Evolutionary conservation across 2,329 filamentous ascomycete species (phyloP).

Genomic region (Ascochyta pisi): DNA sequence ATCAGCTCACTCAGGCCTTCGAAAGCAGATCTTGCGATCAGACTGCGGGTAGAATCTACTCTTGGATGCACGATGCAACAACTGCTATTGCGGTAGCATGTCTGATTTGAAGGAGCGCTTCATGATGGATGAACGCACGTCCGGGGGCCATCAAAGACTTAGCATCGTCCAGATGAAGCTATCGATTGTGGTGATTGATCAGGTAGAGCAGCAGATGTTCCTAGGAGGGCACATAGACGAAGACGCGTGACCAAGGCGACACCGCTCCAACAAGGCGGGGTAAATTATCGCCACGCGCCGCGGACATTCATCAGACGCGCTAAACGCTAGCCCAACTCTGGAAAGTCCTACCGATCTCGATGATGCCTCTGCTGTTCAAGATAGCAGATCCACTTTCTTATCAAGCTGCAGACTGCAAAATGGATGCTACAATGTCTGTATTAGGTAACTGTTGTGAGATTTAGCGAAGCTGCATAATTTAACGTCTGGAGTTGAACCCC

Average conservation of each 20-base stretch:
- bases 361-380: slow-evolving; percentile 12
- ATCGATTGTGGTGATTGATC: neutral
- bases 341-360: slow-evolving; percentile 36
- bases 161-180: neutral
- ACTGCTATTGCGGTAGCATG: neutral
- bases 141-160: neutral
- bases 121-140: neutral
- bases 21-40: neutral
- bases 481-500: neutral
- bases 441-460: slow-evolving; percentile 15
- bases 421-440: neutral
- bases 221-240: neutral
- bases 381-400: slow-evolving; percentile 16
- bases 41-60: no score
- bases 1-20: neutral
- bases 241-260: neutral
- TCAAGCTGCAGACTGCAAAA: slow-evolving; percentile 10
- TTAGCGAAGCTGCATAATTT: slow-evolving; percentile 11
- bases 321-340: slow-evolving; percentile 23
- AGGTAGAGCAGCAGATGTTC: neutral
- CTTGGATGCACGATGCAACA: no score
- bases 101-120: neutral
- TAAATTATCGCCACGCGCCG: neutral
- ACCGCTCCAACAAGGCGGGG: slow-evolving; percentile 14
- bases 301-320: slow-evolving; percentile 16